phyloP scores from a whole-genome alignment of 176 grass and related monocot species.

The Cymbopogon citratus region DNA sequence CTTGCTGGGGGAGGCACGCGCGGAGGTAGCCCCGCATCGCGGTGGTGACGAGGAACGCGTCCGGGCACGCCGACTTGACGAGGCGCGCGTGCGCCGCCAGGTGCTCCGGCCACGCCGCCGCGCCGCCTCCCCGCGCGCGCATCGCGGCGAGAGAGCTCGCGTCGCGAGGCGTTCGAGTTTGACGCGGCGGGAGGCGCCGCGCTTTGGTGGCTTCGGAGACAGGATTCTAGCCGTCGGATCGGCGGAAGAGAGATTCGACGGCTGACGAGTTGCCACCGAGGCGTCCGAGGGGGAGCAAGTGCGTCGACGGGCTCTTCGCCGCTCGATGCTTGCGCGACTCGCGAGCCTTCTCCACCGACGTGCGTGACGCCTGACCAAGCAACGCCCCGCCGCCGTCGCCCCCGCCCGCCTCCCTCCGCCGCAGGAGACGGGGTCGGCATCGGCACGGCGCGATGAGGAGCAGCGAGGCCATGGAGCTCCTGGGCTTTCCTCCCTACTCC shows the following conservation, averaged over 20 bases:
- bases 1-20: slow-evolving; percentile 16
- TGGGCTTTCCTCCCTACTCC: slow-evolving; percentile 56
- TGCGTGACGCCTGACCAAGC: background rate
- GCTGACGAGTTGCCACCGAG: background rate
- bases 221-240: slow-evolving; percentile 21
- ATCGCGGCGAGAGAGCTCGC: slow-evolving; percentile 8
- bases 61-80: slow-evolving; percentile 35
- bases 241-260: background rate
- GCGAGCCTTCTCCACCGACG: slow-evolving; percentile 11
- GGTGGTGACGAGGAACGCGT: slow-evolving; percentile 35
- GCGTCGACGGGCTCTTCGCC: slow-evolving; percentile 14
- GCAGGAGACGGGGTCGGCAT: background rate
- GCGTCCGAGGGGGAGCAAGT: background rate
- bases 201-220: no score
- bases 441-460: slow-evolving; percentile 43
- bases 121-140: slow-evolving; percentile 4
- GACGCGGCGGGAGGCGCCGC: background rate
- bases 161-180: background rate
- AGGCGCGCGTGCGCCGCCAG: slow-evolving; percentile 40
- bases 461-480: slow-evolving; percentile 60
- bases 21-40: slow-evolving; percentile 51
- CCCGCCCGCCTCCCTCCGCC: background rate
- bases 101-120: slow-evolving; percentile 23
- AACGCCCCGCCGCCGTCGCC: background rate
- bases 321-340: slow-evolving; percentile 6